Conservation (phyloP, 805 yeast genomes). For the Candida alai region DNA sequence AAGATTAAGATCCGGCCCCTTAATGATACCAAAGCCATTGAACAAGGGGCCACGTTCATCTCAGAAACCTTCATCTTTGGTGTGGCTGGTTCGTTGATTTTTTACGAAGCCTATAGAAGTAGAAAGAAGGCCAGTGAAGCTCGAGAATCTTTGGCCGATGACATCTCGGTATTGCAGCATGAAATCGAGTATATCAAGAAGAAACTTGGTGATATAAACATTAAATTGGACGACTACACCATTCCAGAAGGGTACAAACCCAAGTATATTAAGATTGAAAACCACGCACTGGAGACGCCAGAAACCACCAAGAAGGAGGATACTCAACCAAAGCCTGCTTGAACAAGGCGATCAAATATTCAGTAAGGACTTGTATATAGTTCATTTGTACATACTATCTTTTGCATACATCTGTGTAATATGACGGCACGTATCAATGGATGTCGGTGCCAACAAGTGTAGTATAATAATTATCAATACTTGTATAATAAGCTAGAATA, state of each 20-base stretch:
- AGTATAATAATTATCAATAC: constrained; percentile 2
- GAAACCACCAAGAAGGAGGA: not conserved
- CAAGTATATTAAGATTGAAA: constrained; percentile 13
- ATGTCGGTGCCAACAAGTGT: not conserved
- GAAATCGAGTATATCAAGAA: constrained; percentile 58
- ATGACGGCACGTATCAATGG: not conserved
- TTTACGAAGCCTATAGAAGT: constrained; percentile 68
- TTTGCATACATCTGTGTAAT: not conserved
- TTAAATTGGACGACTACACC: constrained; percentile 46
- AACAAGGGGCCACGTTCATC: constrained; percentile 73
- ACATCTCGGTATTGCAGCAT: constrained; percentile 62
- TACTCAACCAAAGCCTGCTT: not conserved
- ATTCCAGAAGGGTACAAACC: constrained; percentile 32
- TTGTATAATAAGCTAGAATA: no score
- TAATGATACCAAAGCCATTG: constrained; percentile 78
- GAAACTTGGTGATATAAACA: constrained; percentile 41
- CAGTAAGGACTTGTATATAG: no score
- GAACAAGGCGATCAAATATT: no score
- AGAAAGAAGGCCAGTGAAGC: constrained; percentile 59
- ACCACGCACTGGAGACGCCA: constrained; percentile 3
- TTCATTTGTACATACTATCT: no score
- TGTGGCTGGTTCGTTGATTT: constrained; percentile 73
- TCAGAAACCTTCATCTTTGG: constrained; percentile 75
- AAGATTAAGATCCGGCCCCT: constrained; percentile 64
- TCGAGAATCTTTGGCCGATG: constrained; percentile 67